Conservation (phyloP, 345 rosid genomes). For the Ricinus communis region DNA sequence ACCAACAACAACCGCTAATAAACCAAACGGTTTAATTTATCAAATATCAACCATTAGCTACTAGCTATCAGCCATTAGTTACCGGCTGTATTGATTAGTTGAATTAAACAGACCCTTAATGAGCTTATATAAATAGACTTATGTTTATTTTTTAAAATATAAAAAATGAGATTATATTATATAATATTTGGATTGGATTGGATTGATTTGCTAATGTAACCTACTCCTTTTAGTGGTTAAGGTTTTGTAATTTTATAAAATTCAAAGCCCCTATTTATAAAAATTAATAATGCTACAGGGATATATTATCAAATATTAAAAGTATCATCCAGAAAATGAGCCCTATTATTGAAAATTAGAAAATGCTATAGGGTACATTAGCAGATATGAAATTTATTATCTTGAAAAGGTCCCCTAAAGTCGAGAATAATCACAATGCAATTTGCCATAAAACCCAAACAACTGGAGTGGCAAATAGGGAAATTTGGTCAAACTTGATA, state of each 20-base stretch:
- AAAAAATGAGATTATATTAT: no score
- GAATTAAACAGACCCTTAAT: no score
- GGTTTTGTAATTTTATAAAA: neutral
- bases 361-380: neutral
- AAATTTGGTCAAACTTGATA: constrained; percentile 8
- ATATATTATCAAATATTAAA: neutral
- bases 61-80: no score
- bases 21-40: no score
- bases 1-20: no score
- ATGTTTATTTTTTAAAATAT: no score
- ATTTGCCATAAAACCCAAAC: neutral
- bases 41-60: no score
- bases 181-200: no score
- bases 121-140: no score
- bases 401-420: constrained; percentile 2
- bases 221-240: no score
- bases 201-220: no score
- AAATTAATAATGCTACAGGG: neutral
- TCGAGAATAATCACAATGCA: neutral
- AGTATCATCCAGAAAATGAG: neutral
- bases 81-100: no score
- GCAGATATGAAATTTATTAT: neutral
- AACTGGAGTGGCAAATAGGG: constrained; percentile 4
- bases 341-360: constrained; percentile 7
- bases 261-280: neutral